A percentile compares a stretch with the other conserved stretches of the same genome.
These are phyloP conservation scores for Thraustochytrium striatum DNA, from an alignment of 352 stramenopile species.

Conservation along the genomic window DNA sequence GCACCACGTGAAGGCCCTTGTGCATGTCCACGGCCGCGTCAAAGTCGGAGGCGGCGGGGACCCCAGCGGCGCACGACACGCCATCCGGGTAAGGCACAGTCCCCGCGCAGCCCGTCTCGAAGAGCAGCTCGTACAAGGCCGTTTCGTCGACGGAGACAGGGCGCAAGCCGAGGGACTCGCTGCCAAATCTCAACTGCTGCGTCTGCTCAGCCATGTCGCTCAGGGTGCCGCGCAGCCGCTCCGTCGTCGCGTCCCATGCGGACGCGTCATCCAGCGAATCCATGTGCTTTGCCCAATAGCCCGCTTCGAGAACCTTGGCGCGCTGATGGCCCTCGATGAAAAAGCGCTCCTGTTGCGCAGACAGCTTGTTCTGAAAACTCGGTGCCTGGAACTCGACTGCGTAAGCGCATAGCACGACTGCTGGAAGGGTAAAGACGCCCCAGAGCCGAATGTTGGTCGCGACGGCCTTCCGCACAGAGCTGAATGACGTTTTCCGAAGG, in stretches of 20 bases:
- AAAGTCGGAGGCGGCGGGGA: background rate
- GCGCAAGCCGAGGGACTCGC: background rate
- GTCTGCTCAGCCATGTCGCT: background rate
- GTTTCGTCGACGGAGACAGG: background rate
- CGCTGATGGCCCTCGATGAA: background rate
- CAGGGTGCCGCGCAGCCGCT: background rate
- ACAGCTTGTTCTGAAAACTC: background rate
- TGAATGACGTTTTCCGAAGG: too few species aligned
- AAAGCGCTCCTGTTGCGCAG: background rate
- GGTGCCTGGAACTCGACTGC: too few species aligned
- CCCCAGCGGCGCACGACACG: background rate
- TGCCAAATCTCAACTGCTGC: background rate
- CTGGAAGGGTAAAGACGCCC: too few species aligned
- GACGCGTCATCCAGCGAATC: background rate
- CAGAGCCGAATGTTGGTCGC: too few species aligned
- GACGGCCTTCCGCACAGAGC: too few species aligned
- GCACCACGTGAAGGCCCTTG: background rate
- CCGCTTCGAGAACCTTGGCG: background rate
- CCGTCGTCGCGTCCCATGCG: background rate
- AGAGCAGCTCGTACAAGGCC: constrained; percentile 8
- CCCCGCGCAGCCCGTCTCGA: background rate
- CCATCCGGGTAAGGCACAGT: background rate
- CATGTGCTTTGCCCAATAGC: background rate
- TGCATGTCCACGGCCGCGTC: background rate
- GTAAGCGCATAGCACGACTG: too few species aligned